Conservation (phyloP, 2,329 filamentous ascomycete genomes). For the Claviceps paspali region DNA sequence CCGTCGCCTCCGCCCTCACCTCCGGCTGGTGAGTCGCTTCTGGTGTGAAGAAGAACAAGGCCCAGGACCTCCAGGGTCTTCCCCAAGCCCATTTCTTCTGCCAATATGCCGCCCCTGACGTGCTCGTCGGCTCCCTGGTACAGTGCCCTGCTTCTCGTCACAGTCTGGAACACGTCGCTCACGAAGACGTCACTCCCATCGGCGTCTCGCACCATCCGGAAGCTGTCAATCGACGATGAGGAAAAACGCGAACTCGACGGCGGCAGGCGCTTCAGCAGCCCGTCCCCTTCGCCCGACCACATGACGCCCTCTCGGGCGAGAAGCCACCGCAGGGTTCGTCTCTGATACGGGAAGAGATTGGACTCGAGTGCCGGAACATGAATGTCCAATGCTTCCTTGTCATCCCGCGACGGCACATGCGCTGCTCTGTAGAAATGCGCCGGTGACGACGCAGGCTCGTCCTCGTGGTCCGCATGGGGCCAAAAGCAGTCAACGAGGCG, state of each 20-base stretch:
- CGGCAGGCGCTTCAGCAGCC: conserved; percentile 11
- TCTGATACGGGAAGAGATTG: conserved; percentile 56
- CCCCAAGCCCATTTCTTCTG: conserved; percentile 72
- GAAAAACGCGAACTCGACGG: neutral
- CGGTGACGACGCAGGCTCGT: conserved; percentile 23
- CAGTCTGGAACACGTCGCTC: conserved; percentile 47
- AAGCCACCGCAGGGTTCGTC: conserved; percentile 55
- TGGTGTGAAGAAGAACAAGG: conserved; percentile 48
- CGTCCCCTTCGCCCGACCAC: conserved; percentile 19
- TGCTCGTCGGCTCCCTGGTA: conserved; percentile 27
- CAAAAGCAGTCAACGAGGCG: conserved; percentile 23
- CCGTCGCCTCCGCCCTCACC: conserved; percentile 6
- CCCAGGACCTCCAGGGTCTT: conserved; percentile 66
- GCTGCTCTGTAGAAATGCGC: conserved; percentile 56
- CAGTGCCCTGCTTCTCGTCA: conserved; percentile 31
- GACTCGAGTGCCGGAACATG: conserved; percentile 29
- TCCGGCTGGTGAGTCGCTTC: conserved; percentile 1
- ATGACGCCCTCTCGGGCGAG: conserved; percentile 47
- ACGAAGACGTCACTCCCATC: conserved; percentile 30
- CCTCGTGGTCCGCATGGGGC: conserved; percentile 4
- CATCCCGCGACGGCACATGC: conserved; percentile 38
- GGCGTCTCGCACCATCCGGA: conserved; percentile 19
- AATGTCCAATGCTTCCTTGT: conserved; percentile 24
- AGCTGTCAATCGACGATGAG: conserved; percentile 11
- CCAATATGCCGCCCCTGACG: conserved; percentile 48